Conservation (phyloP, 73 alveolate species). For the Tetrahymena thermophila region DNA sequence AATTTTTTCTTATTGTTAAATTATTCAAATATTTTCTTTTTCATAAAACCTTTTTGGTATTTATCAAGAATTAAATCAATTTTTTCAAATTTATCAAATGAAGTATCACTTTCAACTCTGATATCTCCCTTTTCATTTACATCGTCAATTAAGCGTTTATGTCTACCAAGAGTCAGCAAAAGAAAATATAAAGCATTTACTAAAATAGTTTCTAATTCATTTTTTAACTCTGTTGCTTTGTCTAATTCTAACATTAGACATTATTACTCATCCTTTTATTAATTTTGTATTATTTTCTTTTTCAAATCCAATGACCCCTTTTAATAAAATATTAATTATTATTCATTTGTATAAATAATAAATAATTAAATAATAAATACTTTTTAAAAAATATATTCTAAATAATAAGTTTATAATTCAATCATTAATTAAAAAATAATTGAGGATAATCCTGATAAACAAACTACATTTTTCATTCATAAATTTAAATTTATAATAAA, state of each 20-base stretch:
- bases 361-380: no score
- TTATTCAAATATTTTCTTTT: background rate
- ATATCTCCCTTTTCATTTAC: background rate
- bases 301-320: background rate
- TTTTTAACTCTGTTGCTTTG: background rate
- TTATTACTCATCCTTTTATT: background rate
- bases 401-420: no score
- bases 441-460: no score
- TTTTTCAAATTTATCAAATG: background rate
- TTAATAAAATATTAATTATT: background rate
- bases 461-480: no score
- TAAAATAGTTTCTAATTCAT: background rate
- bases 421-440: no score
- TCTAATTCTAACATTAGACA: background rate
- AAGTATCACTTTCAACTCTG: background rate
- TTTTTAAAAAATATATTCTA: no score
- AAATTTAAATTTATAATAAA: no score
- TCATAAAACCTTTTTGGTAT: background rate
- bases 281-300: background rate
- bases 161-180: background rate
- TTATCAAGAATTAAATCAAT: background rate
- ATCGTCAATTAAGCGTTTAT: background rate
- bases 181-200: background rate
- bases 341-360: no score
- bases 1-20: background rate